phyloP scores from a whole-genome alignment of 192 early-diverging fungal genomes.

The Umbelopsis isabellina region DNA sequence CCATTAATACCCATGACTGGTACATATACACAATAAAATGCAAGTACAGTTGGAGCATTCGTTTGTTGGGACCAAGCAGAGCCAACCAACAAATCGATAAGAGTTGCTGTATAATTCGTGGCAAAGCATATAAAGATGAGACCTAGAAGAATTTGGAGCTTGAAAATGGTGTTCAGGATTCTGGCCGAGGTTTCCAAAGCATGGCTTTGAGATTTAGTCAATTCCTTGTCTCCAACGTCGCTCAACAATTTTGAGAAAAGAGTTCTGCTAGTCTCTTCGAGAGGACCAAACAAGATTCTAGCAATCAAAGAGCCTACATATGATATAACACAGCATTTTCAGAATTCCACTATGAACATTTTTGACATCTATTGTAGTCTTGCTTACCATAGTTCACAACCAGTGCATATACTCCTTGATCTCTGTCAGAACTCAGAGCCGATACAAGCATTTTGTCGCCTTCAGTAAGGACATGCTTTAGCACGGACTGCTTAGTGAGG shows the following conservation, averaged over 20 bases:
- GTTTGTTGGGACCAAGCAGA: conserved; percentile 52
- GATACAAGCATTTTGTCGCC: conserved; percentile 96
- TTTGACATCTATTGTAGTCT: neutral
- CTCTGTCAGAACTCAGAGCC: conserved; percentile 48
- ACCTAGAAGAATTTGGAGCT: conserved; percentile 76
- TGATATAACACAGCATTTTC: neutral
- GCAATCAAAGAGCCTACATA: conserved; percentile 81
- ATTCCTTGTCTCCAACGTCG: conserved; percentile 27
- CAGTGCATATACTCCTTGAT: conserved; percentile 84
- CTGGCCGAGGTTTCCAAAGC: conserved; percentile 35
- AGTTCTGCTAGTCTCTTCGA: conserved; percentile 90
- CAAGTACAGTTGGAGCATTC: conserved; percentile 59
- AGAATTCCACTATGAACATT: neutral
- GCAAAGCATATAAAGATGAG: conserved; percentile 81
- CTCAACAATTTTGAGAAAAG: conserved; percentile 77
- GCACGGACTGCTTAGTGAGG: conserved; percentile 82
- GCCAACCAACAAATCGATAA: conserved; percentile 70
- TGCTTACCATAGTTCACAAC: conserved; percentile 81
- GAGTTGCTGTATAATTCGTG: conserved; percentile 74
- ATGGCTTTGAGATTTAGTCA: neutral
- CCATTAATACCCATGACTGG: conserved; percentile 96
- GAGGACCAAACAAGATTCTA: conserved; percentile 88
- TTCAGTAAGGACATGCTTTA: conserved; percentile 95
- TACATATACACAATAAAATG: conserved; percentile 87
- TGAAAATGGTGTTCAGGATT: conserved; percentile 49